Percentiles rank a stretch among this genome's conserved stretches.
Evolutionary conservation across 2,329 filamentous ascomycete species (phyloP).

Genomic region (Talaromyces funiculosus): DNA sequence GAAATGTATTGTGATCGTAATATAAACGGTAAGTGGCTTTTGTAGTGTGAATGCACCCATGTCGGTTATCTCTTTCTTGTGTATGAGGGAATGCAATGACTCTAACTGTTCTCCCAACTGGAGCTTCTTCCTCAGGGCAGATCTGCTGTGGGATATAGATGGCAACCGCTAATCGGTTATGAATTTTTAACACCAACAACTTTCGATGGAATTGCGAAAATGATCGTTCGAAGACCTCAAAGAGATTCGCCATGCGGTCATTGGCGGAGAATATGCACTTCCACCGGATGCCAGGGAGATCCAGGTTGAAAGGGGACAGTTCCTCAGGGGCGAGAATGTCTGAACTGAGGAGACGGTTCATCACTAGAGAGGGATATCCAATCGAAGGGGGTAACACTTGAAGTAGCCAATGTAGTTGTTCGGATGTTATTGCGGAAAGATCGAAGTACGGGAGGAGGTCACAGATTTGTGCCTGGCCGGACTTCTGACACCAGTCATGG

Average conservation of each 20-base stretch:
- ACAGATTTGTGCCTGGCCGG: background rate
- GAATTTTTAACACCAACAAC: slow-evolving; percentile 32
- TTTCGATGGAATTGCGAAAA: slow-evolving; percentile 38
- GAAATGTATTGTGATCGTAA: slow-evolving; percentile 32
- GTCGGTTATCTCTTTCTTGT: slow-evolving; percentile 28
- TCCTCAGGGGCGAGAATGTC: slow-evolving; percentile 27
- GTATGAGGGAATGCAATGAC: slow-evolving; percentile 38
- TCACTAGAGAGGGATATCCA: slow-evolving; percentile 24
- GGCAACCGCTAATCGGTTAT: slow-evolving; percentile 35
- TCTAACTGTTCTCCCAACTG: slow-evolving; percentile 31
- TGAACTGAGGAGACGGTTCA: slow-evolving; percentile 36
- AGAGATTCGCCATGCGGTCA: slow-evolving; percentile 34
- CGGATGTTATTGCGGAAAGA: slow-evolving; percentile 26
- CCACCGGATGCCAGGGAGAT: slow-evolving; percentile 34
- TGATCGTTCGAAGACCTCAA: slow-evolving; percentile 25
- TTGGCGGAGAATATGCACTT: slow-evolving; percentile 32
- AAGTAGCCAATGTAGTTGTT: slow-evolving; percentile 36
- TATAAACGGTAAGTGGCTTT: slow-evolving; percentile 31
- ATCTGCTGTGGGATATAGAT: slow-evolving; percentile 38
- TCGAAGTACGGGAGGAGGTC: slow-evolving; percentile 28
- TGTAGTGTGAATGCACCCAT: slow-evolving; percentile 22
- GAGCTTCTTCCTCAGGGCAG: slow-evolving; percentile 26
- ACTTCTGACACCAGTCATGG: too few species aligned
- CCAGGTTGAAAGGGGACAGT: slow-evolving; percentile 28
- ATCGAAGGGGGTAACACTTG: slow-evolving; percentile 26